Conservation (phyloP, 2,329 filamentous ascomycete genomes). For the Bipolaris sorokiniana region DNA sequence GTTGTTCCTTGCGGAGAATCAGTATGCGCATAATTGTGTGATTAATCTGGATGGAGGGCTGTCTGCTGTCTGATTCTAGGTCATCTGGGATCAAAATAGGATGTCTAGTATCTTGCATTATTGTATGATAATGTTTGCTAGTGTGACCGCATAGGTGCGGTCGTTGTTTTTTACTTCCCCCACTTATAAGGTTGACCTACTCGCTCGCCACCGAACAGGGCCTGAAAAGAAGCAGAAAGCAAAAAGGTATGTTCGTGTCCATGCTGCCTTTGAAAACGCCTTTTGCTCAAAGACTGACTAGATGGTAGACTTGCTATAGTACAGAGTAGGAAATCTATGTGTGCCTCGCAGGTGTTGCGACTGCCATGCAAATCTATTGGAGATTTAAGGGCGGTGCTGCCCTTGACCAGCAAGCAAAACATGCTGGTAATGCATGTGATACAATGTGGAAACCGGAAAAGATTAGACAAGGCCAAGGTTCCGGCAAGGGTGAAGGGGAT, state of each 20-base stretch:
- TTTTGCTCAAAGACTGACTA: constrained; percentile 8
- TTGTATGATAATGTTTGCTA: not conserved
- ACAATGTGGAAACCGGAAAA: not conserved
- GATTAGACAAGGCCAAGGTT: not conserved
- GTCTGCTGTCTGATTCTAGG: constrained; percentile 60
- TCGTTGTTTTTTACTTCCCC: not conserved
- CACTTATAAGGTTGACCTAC: not conserved
- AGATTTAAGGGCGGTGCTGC: not conserved
- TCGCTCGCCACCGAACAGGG: constrained; percentile 5
- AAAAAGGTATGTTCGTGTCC: constrained; percentile 23
- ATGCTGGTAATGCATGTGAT: not conserved
- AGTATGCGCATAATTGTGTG: constrained; percentile 85
- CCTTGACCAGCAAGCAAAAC: not conserved
- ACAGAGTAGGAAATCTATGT: constrained; percentile 18
- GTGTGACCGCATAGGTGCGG: constrained; percentile 6
- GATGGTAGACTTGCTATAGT: constrained; percentile 18
- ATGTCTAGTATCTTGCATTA: not conserved
- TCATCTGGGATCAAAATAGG: not conserved
- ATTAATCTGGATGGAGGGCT: constrained; percentile 86
- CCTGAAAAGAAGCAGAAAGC: not conserved
- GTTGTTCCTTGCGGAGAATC: constrained; percentile 75
- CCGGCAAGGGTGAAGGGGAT: not conserved
- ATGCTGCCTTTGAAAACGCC: constrained; percentile 16
- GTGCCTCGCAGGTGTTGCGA: not conserved
- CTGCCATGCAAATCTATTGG: not conserved